These are phyloP conservation scores for Pseudocercospora macadamiae DNA, from an alignment of 2,329 filamentous ascomycete genomes.

Conservation along the genomic window DNA sequence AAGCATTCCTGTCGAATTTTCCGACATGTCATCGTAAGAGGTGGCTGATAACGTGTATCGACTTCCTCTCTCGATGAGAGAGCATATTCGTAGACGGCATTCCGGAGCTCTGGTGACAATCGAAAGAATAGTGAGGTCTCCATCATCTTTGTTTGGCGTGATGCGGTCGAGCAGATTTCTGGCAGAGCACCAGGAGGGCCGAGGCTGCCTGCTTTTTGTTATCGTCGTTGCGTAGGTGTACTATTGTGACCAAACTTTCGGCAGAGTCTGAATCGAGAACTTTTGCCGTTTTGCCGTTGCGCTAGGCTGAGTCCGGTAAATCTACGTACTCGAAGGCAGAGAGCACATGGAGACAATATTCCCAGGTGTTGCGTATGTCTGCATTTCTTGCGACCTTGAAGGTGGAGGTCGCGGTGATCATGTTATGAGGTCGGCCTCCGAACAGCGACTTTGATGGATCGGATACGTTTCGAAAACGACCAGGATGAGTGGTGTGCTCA, in stretches of 20 bases:
- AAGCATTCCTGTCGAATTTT: slow-evolving; percentile 27
- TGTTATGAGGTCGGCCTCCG: no score
- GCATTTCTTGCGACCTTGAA: no score
- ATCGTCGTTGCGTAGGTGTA: not conserved
- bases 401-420: no score
- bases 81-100: slow-evolving; percentile 21
- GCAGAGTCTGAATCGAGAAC: not conserved
- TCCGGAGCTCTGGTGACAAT: slow-evolving; percentile 19
- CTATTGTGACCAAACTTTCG: not conserved
- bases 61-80: not conserved
- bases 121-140: slow-evolving; percentile 14
- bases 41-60: slow-evolving; percentile 7
- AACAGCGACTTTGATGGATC: no score
- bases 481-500: no score
- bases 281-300: not conserved
- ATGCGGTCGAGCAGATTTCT: not conserved
- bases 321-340: no score
- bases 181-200: not conserved
- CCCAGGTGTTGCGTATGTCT: no score
- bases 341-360: no score
- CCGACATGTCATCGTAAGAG: slow-evolving; percentile 17
- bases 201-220: not conserved
- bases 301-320: not conserved
- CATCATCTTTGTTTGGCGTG: not conserved
- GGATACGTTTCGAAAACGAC: no score